Conservation (phyloP, 495 filamentous ascomycete genomes). For the Aspergillus bertholletiae region DNA sequence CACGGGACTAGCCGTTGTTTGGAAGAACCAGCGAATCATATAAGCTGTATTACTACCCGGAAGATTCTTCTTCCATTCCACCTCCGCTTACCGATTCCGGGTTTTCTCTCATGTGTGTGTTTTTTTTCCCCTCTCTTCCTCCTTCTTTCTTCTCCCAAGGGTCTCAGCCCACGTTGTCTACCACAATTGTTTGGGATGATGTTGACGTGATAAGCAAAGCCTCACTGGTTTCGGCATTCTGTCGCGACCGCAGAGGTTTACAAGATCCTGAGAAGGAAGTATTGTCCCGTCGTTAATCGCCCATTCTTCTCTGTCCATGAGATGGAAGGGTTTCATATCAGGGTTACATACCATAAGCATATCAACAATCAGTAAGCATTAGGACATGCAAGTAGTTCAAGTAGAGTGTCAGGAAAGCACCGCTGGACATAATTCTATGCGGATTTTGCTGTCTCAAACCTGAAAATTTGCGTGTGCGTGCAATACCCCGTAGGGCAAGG, state of each 20-base stretch:
- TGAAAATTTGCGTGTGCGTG: no score
- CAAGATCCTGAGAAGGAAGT: slow-evolving; percentile 42
- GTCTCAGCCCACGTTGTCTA: slow-evolving; percentile 46
- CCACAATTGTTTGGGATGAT: slow-evolving; percentile 38
- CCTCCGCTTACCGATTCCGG: slow-evolving; percentile 12
- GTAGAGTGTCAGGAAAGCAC: no score
- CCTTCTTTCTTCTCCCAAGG: slow-evolving; percentile 32
- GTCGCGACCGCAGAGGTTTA: slow-evolving; percentile 40
- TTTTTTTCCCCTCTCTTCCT: slow-evolving; percentile 8
- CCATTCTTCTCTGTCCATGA: slow-evolving; percentile 47
- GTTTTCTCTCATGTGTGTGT: slow-evolving; percentile 15
- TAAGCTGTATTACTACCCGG: slow-evolving; percentile 32
- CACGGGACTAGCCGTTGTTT: slow-evolving; percentile 24
- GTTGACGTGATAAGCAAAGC: slow-evolving; percentile 35
- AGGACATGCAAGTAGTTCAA: no score
- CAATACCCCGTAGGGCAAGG: no score
- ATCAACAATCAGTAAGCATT: neutral
- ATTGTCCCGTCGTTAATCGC: slow-evolving; percentile 56
- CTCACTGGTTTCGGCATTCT: slow-evolving; percentile 50
- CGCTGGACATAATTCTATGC: no score
- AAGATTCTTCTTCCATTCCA: slow-evolving; percentile 35
- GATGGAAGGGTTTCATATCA: slow-evolving; percentile 52
- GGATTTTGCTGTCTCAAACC: no score
- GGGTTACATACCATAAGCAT: slow-evolving; percentile 36
- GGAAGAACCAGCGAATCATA: slow-evolving; percentile 32